A percentile compares a stretch with the other conserved stretches of the same genome.
Conservation (phyloP, 2,329 filamentous ascomycete species). For the Aspergillus pseudoterreus region DNA sequence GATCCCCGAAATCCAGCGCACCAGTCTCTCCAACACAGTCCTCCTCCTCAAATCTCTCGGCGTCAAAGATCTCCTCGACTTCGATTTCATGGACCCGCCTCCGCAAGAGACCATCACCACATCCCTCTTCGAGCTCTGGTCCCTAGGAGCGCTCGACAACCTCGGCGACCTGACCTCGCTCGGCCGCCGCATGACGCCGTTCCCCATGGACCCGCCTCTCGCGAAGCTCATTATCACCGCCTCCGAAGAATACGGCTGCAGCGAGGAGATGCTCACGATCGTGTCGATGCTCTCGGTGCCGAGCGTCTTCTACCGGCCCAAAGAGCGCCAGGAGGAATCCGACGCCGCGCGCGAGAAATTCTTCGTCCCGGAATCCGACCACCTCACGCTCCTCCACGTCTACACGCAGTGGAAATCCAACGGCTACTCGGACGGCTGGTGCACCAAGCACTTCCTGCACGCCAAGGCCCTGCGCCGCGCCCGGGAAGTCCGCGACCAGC, state of each 20-base stretch:
- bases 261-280: conserved; percentile 96
- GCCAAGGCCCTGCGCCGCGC: conserved; percentile 88
- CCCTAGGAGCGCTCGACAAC: conserved; percentile 87
- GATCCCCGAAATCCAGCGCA: conserved; percentile 95
- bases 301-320: conserved; percentile 93
- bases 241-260: conserved; percentile 83
- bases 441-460: conserved; percentile 87
- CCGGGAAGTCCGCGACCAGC: conserved; percentile 90
- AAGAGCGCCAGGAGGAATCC: conserved; percentile 93
- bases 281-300: conserved; percentile 97
- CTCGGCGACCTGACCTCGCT: conserved; percentile 85
- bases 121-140: conserved; percentile 96
- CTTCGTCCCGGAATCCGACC: conserved; percentile 96
- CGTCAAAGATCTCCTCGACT: conserved; percentile 89
- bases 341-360: conserved; percentile 96
- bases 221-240: conserved; percentile 94
- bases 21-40: conserved; percentile 92
- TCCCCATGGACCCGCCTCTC: conserved; percentile 95
- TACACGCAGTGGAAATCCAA: conserved; percentile 95
- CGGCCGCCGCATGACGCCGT: conserved; percentile 90
- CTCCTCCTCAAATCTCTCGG: conserved; percentile 90
- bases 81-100: conserved; percentile 98
- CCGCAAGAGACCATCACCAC: conserved; percentile 97
- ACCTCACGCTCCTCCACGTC: conserved; percentile 91
- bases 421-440: conserved; percentile 87